Evolutionary conservation across 2,329 filamentous ascomycete species (phyloP).

Genomic region (Orbilia brochopaga): DNA sequence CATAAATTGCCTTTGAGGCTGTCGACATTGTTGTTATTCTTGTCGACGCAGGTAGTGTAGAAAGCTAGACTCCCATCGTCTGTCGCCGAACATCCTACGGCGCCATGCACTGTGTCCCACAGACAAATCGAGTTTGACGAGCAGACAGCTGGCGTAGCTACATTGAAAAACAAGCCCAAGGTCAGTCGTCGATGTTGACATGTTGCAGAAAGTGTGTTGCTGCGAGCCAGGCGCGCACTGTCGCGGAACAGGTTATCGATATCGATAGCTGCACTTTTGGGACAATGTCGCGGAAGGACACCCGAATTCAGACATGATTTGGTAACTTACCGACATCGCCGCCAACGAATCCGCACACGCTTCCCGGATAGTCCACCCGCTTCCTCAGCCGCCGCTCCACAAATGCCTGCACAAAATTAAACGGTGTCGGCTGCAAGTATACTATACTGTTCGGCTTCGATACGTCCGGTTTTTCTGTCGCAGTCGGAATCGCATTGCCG

Average conservation of each 20-base stretch:
- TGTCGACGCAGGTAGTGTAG: slow-evolving; percentile 46
- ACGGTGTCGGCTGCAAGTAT: slow-evolving; percentile 39
- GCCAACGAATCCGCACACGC: slow-evolving; percentile 44
- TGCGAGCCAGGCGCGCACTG: background rate
- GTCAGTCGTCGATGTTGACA: background rate
- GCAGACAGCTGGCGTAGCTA: slow-evolving; percentile 39
- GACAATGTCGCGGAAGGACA: no score
- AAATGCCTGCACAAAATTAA: slow-evolving; percentile 42
- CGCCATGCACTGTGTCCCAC: slow-evolving; percentile 40
- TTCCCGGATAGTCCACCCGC: slow-evolving; percentile 37
- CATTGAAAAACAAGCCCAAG: background rate
- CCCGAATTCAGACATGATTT: background rate
- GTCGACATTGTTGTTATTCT: slow-evolving; percentile 18
- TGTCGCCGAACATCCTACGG: slow-evolving; percentile 43
- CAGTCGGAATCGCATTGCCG: slow-evolving; percentile 31
- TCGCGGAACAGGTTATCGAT: background rate
- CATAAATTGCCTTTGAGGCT: slow-evolving; percentile 28
- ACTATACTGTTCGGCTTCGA: slow-evolving; percentile 7
- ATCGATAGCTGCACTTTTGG: slow-evolving; percentile 8
- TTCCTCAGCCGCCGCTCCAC: slow-evolving; percentile 46
- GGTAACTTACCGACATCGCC: slow-evolving; percentile 38
- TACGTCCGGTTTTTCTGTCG: slow-evolving; percentile 2
- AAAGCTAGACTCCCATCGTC: slow-evolving; percentile 19
- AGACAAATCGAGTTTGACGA: slow-evolving; percentile 42
- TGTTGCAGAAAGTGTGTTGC: slow-evolving; percentile 27